Evolutionary conservation across 495 filamentous ascomycete genomes (phyloP).

Genomic region (Astrocystis sublimbata): DNA sequence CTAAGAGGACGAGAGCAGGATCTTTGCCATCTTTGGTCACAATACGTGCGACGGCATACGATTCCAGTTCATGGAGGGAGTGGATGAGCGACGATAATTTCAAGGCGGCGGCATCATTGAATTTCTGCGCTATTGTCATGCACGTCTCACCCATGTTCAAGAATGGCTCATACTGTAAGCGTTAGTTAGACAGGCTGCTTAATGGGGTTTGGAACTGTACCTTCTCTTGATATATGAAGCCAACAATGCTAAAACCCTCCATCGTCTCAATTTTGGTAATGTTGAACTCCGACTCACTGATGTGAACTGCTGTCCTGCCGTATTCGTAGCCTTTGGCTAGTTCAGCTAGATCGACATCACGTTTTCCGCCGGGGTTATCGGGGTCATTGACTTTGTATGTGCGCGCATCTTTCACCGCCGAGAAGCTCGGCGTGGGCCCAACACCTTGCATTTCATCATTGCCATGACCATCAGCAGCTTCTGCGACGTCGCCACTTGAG

Average conservation of each 20-base stretch:
- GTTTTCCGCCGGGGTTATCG: constrained; percentile 72
- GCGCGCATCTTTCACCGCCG: constrained; percentile 67
- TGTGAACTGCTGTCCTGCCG: constrained; percentile 86
- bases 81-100: constrained; percentile 89
- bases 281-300: constrained; percentile 78
- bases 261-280: constrained; percentile 78
- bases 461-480: constrained; percentile 43
- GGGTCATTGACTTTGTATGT: constrained; percentile 80
- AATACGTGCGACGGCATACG: constrained; percentile 83
- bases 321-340: constrained; percentile 93
- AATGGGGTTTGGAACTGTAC: constrained; percentile 43
- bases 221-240: constrained; percentile 75
- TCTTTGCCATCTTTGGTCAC: constrained; percentile 78
- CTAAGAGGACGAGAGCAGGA: constrained; percentile 78
- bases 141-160: constrained; percentile 78
- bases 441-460: constrained; percentile 47
- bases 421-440: constrained; percentile 54
- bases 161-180: constrained; percentile 75
- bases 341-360: constrained; percentile 79
- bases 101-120: constrained; percentile 73
- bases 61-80: constrained; percentile 80
- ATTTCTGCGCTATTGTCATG: constrained; percentile 69
- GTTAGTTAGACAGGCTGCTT: constrained; percentile 15
- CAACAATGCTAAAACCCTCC: constrained; percentile 74
- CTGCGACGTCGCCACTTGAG: constrained; percentile 45